These are phyloP conservation scores for Kernera saxatilis DNA, from an alignment of 345 rosid genomes.

Conservation along the genomic window DNA sequence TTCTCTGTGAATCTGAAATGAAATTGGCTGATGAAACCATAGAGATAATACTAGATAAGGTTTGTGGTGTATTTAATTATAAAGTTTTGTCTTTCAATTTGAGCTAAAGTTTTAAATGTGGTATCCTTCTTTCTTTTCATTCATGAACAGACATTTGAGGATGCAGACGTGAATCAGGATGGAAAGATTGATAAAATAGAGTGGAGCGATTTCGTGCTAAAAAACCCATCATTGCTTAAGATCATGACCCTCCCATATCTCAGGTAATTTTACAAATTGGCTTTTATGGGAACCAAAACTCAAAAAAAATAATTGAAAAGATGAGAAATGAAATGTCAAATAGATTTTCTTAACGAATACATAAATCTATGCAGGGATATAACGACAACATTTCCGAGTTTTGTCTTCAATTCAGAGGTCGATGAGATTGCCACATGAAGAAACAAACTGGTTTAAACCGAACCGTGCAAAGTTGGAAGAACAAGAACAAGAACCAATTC, in stretches of 20 bases:
- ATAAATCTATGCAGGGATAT: conserved; percentile 60
- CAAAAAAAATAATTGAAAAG: not conserved
- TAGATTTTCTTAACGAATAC: not conserved
- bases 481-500: not conserved
- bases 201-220: conserved; percentile 79
- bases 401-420: conserved; percentile 87
- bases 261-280: conserved; percentile 39
- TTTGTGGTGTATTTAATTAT: conserved; percentile 13
- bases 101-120: not conserved
- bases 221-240: conserved; percentile 82
- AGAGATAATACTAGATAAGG: conserved; percentile 94
- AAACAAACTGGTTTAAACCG: conserved; percentile 6
- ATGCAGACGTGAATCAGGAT: conserved; percentile 78
- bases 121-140: not conserved
- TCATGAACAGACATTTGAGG: conserved; percentile 68
- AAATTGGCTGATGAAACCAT: conserved; percentile 95
- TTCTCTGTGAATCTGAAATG: conserved; percentile 94
- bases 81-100: not conserved
- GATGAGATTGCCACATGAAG: conserved; percentile 74
- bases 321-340: not conserved
- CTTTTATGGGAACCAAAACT: not conserved
- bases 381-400: conserved; percentile 93
- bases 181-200: conserved; percentile 85
- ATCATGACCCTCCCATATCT: conserved; percentile 95
- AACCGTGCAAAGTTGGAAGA: not conserved